Percentiles rank a stretch among this genome's conserved stretches.
Evolutionary conservation across 2,329 filamentous ascomycete genomes (phyloP).

Genomic region (Parascedosporium putredinis): DNA sequence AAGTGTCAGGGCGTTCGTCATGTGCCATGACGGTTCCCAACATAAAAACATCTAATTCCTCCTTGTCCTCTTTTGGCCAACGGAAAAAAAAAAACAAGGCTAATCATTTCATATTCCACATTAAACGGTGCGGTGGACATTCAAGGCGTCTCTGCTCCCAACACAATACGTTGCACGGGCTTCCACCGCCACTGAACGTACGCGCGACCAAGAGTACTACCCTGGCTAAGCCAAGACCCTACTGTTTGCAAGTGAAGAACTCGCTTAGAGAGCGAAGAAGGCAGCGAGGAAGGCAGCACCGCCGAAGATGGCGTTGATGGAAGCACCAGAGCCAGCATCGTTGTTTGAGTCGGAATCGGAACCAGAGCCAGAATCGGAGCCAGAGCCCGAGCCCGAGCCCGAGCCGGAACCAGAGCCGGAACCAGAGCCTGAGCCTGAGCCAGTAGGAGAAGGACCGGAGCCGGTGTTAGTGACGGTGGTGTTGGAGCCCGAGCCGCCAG

Average conservation of each 20-base stretch:
- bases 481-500: not conserved
- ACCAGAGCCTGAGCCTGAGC: not conserved
- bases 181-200: no score
- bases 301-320: not conserved
- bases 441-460: not conserved
- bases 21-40: no score
- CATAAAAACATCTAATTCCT: no score
- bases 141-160: no score
- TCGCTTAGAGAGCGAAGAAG: slow-evolving; percentile 3
- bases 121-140: no score
- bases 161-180: no score
- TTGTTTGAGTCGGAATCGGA: not conserved
- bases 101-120: not conserved
- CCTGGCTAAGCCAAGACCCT: no score
- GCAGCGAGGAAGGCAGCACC: slow-evolving; percentile 5
- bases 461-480: not conserved
- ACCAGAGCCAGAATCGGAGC: not conserved
- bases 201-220: no score
- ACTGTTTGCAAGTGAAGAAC: not conserved
- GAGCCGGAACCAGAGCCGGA: no score
- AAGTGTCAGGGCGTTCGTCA: no score
- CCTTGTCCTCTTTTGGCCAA: not conserved
- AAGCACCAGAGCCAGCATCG: not conserved
- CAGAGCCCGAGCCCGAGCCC: not conserved
- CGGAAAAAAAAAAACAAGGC: no score